phyloP scores from a whole-genome alignment of 108 stramenopile genomes.

The Fragilaria crotonensis region DNA sequence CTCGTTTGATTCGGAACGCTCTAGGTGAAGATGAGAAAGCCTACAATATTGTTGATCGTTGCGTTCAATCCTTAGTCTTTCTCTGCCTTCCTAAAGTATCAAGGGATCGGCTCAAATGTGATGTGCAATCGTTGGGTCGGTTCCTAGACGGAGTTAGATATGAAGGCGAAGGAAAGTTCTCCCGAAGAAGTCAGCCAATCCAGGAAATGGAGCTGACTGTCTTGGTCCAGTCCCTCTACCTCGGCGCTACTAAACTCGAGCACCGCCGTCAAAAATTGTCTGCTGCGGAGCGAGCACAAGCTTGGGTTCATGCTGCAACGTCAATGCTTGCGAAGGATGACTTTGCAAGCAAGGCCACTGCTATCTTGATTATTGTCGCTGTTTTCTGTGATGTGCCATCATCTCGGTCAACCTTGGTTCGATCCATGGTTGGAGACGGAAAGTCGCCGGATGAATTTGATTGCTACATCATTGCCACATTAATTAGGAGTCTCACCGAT shows the following conservation, averaged over 20 bases:
- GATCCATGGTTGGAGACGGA: background rate
- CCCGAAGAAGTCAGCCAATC: background rate
- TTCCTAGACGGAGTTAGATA: background rate
- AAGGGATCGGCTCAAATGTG: background rate
- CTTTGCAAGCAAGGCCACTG: background rate
- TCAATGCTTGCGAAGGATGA: background rate
- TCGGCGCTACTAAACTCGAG: background rate
- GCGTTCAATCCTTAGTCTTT: background rate
- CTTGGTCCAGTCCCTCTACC: background rate
- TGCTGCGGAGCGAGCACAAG: slow-evolving; percentile 5
- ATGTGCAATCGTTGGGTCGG: background rate
- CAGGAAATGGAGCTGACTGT: background rate
- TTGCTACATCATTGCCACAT: background rate
- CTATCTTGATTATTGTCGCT: slow-evolving; percentile 7
- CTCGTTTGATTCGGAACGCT: background rate
- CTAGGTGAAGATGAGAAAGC: background rate
- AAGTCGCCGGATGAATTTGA: background rate
- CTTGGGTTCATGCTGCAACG: background rate
- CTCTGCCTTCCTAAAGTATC: background rate
- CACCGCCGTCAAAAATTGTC: background rate
- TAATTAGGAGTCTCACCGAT: background rate
- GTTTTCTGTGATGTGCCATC: slow-evolving; percentile 1
- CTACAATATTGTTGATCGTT: background rate
- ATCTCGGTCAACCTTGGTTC: slow-evolving; percentile 6
- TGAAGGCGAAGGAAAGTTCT: slow-evolving; percentile 1